Percentiles rank a stretch among this genome's conserved stretches.
phyloP scores from a whole-genome alignment of 139 green algal genomes.

The Chlamydomonas applanata region DNA sequence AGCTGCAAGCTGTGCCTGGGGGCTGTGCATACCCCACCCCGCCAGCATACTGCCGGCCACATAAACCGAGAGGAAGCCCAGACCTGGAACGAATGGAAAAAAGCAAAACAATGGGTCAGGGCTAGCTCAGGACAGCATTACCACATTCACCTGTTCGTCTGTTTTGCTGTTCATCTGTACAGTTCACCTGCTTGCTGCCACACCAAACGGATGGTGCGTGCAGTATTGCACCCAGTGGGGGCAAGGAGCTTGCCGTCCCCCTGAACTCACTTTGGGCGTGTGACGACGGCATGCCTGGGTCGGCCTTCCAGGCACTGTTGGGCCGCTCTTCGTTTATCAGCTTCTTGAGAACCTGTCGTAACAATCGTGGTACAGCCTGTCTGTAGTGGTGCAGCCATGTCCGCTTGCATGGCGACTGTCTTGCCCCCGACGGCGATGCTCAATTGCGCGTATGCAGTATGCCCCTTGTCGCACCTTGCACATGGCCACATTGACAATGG shows the following conservation, averaged over 20 bases:
- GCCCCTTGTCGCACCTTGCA: conserved; percentile 48
- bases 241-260: neutral
- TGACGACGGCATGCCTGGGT: conserved; percentile 56
- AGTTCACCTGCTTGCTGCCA: too few relatives aligned
- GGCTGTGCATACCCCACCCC: neutral
- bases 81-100: conserved; percentile 23
- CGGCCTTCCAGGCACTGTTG: conserved; percentile 52
- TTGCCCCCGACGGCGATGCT: neutral
- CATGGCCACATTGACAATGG: conserved; percentile 53
- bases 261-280: conserved; percentile 53
- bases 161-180: too few relatives aligned
- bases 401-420: neutral
- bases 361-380: neutral
- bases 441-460: neutral
- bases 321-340: conserved; percentile 71
- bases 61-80: conserved; percentile 70
- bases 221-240: too few relatives aligned
- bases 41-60: conserved; percentile 27
- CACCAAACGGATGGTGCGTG: too few relatives aligned
- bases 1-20: neutral
- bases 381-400: too few relatives aligned
- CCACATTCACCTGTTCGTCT: too few relatives aligned
- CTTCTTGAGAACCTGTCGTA: conserved; percentile 60
- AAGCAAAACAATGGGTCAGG: too few relatives aligned
- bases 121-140: too few relatives aligned